Percentiles rank a stretch among this genome's conserved stretches.
phyloP scores from a whole-genome alignment of 495 filamentous ascomycete genomes.

The Talaromyces thailandensis region DNA sequence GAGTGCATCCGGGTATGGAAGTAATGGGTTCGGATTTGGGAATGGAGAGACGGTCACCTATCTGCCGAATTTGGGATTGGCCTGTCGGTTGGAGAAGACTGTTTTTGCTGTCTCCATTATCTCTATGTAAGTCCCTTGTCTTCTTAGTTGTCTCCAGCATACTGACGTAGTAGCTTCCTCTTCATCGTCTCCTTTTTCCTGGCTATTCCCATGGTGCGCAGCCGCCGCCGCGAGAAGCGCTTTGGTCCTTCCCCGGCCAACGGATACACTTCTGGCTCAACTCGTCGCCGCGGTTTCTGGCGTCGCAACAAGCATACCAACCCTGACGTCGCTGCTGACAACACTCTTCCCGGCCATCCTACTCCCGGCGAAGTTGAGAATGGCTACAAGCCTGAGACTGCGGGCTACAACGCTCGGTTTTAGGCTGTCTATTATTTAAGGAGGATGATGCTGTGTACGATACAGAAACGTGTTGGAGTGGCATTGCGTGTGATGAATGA shows the following conservation, averaged over 20 bases:
- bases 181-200: conserved; percentile 57
- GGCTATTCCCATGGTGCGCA: conserved; percentile 54
- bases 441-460: not conserved
- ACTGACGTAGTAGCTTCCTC: conserved; percentile 41
- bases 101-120: conserved; percentile 70
- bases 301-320: conserved; percentile 32
- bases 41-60: conserved; percentile 1
- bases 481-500: not conserved
- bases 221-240: conserved; percentile 69
- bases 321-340: conserved; percentile 19
- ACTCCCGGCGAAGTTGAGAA: conserved; percentile 29
- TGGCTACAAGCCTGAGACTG: conserved; percentile 5
- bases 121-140: conserved; percentile 50
- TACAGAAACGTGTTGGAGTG: not conserved
- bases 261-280: conserved; percentile 64
- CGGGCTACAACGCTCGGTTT: not conserved
- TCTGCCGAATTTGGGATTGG: conserved; percentile 39
- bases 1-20: conserved; percentile 25
- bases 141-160: not conserved
- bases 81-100: conserved; percentile 65
- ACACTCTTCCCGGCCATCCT: conserved; percentile 27
- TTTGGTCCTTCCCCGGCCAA: conserved; percentile 72
- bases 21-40: conserved; percentile 19
- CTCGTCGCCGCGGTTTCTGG: conserved; percentile 41
- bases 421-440: not conserved